A percentile compares a stretch with the other conserved stretches of the same genome.
Evolutionary conservation across 345 rosid genomes (phyloP).

Genomic region (Triadica sebifera): DNA sequence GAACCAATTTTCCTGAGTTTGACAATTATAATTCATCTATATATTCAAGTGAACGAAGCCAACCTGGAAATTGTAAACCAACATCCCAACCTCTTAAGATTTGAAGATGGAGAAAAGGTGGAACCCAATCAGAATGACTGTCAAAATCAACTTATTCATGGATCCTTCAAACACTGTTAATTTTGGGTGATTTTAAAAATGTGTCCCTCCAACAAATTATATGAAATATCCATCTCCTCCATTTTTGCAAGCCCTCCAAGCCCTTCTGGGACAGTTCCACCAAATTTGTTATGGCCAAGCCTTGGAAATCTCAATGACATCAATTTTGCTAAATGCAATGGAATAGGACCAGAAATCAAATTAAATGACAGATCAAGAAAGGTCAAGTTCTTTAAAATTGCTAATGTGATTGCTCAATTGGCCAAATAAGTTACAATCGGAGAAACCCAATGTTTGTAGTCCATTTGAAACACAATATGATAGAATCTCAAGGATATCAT

Average conservation of each 20-base stretch:
- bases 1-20: constrained; percentile 3
- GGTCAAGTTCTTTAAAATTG: constrained; percentile 5
- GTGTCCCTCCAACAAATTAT: constrained; percentile 20
- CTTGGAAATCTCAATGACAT: too few relatives aligned
- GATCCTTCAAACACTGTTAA: background rate
- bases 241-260: constrained; percentile 8
- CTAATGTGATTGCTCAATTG: constrained; percentile 13
- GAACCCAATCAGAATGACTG: background rate
- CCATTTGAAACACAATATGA: constrained; percentile 3
- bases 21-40: too few relatives aligned
- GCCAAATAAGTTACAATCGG: background rate
- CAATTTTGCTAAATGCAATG: background rate
- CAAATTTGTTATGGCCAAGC: background rate
- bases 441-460: background rate
- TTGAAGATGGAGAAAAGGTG: background rate
- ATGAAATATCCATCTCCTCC: background rate
- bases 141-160: background rate
- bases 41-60: too few relatives aligned
- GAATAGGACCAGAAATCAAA: constrained; percentile 25
- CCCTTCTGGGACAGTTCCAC: background rate
- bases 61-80: background rate
- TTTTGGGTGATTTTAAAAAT: background rate
- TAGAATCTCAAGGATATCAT: background rate
- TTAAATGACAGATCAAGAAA: background rate
- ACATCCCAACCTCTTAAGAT: background rate